Conservation (phyloP, 2,329 filamentous ascomycete genomes). For the Huntiella decipiens region DNA sequence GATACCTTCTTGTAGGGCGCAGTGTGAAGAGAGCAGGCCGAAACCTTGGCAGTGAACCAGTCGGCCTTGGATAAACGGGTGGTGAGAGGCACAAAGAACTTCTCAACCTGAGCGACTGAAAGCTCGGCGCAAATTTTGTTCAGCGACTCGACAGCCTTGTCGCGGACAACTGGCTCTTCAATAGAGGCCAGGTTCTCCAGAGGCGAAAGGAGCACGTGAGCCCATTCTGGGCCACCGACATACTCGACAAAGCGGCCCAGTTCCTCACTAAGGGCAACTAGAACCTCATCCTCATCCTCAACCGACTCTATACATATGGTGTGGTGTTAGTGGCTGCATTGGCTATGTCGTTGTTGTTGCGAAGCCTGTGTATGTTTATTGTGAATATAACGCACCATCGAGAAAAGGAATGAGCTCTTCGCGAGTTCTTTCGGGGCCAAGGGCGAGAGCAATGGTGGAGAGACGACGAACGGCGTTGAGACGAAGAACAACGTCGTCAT, state of each 20-base stretch:
- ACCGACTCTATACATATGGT: slow-evolving; percentile 56
- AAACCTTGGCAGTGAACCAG: slow-evolving; percentile 99
- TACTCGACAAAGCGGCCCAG: slow-evolving; percentile 94
- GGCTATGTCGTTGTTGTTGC: slow-evolving; percentile 4
- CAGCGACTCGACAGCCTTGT: slow-evolving; percentile 97
- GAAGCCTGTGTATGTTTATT: slow-evolving; percentile 11
- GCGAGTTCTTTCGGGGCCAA: slow-evolving; percentile 88
- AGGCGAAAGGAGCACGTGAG: slow-evolving; percentile 88
- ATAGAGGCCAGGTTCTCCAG: slow-evolving; percentile 96
- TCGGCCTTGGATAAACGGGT: slow-evolving; percentile 95
- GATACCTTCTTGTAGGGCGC: slow-evolving; percentile 84
- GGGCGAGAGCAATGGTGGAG: slow-evolving; percentile 89
- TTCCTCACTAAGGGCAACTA: slow-evolving; percentile 93
- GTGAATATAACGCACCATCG: slow-evolving; percentile 51
- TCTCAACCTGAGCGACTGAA: slow-evolving; percentile 81
- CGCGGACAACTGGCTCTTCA: slow-evolving; percentile 90
- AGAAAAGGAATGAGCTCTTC: slow-evolving; percentile 98
- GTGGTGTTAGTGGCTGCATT: neutral
- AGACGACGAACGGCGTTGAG: slow-evolving; percentile 97
- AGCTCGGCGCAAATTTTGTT: slow-evolving; percentile 97
- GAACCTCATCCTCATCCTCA: slow-evolving; percentile 95
- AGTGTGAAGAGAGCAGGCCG: slow-evolving; percentile 87
- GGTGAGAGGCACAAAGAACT: slow-evolving; percentile 90
- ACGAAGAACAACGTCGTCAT: slow-evolving; percentile 94
- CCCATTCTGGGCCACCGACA: slow-evolving; percentile 82